phyloP scores from a whole-genome alignment of 1,284 basidiomycete species.

The Lentinula novae-zelandiae region DNA sequence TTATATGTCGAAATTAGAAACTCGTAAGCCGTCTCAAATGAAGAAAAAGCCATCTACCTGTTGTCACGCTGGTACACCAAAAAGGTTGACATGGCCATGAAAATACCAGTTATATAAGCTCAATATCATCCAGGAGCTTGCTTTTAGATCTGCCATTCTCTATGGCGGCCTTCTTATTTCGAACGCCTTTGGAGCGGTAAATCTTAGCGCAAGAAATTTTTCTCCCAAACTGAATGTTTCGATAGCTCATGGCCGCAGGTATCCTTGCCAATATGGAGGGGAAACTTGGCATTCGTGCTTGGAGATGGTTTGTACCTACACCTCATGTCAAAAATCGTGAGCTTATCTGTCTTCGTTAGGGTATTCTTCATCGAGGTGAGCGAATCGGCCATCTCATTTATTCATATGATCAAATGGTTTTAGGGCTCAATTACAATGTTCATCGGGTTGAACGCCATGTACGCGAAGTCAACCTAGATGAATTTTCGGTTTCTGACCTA shows the following conservation, averaged over 20 bases:
- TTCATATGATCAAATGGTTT: not conserved
- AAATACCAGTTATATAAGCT: not conserved
- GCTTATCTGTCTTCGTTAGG: slow-evolving; percentile 27
- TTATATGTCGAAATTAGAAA: not conserved
- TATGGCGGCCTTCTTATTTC: slow-evolving; percentile 68
- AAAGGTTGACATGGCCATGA: slow-evolving; percentile 33
- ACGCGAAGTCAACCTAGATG: slow-evolving; percentile 14
- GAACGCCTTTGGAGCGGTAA: slow-evolving; percentile 71
- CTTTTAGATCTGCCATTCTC: slow-evolving; percentile 67
- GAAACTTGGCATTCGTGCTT: slow-evolving; percentile 61
- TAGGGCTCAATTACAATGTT: slow-evolving; percentile 56
- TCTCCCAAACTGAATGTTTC: not conserved
- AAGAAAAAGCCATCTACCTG: slow-evolving; percentile 42
- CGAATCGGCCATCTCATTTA: not conserved
- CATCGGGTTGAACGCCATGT: slow-evolving; percentile 57
- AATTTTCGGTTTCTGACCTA: not conserved
- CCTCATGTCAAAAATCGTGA: not conserved
- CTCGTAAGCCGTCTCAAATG: not conserved
- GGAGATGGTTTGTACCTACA: slow-evolving; percentile 52
- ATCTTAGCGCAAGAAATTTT: slow-evolving; percentile 20
- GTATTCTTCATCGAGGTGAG: slow-evolving; percentile 59
- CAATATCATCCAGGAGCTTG: slow-evolving; percentile 45
- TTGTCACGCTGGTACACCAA: slow-evolving; percentile 66
- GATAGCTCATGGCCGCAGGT: slow-evolving; percentile 62
- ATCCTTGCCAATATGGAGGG: slow-evolving; percentile 71